phyloP scores from a whole-genome alignment of 306 rosid genomes.

The Malus fusca region DNA sequence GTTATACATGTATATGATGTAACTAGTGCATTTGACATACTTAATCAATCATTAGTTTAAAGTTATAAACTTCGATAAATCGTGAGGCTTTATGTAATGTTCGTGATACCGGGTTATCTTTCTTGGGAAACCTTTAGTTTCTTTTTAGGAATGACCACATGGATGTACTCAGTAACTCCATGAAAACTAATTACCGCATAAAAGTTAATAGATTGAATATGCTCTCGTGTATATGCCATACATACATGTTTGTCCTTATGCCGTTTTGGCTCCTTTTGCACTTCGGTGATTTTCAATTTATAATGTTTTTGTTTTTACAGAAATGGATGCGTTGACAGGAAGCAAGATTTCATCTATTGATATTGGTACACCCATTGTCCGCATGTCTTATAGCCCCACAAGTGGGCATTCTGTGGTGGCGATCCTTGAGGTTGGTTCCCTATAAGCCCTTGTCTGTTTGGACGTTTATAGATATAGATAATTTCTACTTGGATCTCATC shows the following conservation, averaged over 20 bases:
- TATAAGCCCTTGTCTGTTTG: slow-evolving; percentile 11
- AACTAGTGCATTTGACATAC: neutral
- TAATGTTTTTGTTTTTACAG: slow-evolving; percentile 32
- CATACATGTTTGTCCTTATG: neutral
- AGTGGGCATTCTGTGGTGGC: slow-evolving; percentile 85
- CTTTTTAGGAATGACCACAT: neutral
- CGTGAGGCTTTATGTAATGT: neutral
- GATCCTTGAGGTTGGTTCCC: slow-evolving; percentile 62
- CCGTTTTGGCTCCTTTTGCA: neutral
- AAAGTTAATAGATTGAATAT: neutral
- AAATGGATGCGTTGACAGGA: slow-evolving; percentile 91
- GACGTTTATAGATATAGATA: slow-evolving; percentile 1
- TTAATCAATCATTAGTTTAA: neutral
- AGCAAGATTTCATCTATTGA: slow-evolving; percentile 82
- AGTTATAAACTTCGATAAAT: neutral
- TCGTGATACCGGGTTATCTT: neutral
- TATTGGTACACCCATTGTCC: slow-evolving; percentile 84
- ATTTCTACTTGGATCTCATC: neutral
- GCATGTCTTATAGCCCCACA: slow-evolving; percentile 89
- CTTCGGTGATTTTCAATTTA: neutral
- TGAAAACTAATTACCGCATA: neutral
- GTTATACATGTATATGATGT: neutral
- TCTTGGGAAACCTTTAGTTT: too few species aligned
- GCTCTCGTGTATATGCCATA: neutral
- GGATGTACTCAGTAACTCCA: neutral